Percentiles rank a stretch among this genome's conserved stretches.
Conservation (phyloP, 768 basidiomycete genomes). For the Ephemerocybe angulata region DNA sequence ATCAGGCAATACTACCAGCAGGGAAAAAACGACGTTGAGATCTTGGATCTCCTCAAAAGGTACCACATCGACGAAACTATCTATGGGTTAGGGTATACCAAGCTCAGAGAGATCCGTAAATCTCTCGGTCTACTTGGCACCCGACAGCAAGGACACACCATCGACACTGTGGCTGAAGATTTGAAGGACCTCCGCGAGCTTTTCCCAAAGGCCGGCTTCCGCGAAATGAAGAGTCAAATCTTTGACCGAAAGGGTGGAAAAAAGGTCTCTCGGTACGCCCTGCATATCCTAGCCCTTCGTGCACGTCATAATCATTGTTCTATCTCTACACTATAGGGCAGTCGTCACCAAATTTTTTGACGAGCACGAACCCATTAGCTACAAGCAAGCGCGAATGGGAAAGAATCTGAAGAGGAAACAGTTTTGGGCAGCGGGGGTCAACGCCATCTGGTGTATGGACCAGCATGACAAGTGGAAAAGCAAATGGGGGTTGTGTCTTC, state of each 20-base stretch:
- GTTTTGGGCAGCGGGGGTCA: constrained; percentile 41
- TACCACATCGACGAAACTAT: too few relatives aligned
- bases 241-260: not conserved
- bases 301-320: not conserved
- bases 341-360: too few relatives aligned
- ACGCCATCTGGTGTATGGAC: constrained; percentile 33
- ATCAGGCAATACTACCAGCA: too few relatives aligned
- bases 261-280: not conserved
- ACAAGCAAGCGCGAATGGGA: constrained; percentile 8
- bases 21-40: too few relatives aligned
- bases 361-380: constrained; percentile 20
- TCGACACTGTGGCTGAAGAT: not conserved
- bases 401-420: constrained; percentile 21
- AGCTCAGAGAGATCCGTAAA: too few relatives aligned
- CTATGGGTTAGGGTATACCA: too few relatives aligned
- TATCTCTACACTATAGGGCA: not conserved
- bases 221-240: not conserved
- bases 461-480: constrained; percentile 46
- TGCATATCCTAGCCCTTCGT: not conserved
- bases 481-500: constrained; percentile 32
- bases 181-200: not conserved
- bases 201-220: not conserved
- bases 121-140: too few relatives aligned
- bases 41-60: too few relatives aligned
- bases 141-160: not conserved